Conservation (phyloP, 139 green algal genomes). For the Eudorina sp. region DNA sequence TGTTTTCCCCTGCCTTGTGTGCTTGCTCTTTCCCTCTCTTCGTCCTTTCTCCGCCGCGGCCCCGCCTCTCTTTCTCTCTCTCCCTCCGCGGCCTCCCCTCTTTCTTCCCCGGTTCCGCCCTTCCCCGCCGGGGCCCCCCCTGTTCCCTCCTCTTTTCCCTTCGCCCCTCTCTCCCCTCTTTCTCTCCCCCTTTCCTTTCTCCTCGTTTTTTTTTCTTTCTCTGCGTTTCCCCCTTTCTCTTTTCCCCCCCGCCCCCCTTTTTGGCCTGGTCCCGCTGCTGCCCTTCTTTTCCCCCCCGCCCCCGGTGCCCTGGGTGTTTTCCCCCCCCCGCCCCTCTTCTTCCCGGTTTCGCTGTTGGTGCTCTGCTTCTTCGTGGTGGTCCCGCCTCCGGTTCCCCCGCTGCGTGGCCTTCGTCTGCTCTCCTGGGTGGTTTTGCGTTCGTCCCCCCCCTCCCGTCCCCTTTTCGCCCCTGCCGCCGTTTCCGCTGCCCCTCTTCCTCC, state of each 20-base stretch:
- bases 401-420: background rate
- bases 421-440: slow-evolving; percentile 2
- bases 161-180: background rate
- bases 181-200: background rate
- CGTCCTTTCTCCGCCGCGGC: too few species aligned
- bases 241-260: background rate
- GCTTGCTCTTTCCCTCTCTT: too few species aligned
- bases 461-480: background rate
- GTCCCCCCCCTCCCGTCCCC: background rate
- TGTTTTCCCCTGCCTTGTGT: too few species aligned
- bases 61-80: too few species aligned
- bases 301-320: background rate
- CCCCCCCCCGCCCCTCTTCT: background rate
- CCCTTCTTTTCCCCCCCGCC: background rate
- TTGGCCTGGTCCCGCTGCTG: background rate
- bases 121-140: too few species aligned
- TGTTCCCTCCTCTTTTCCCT: too few species aligned
- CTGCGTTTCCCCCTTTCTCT: background rate
- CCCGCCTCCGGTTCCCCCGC: background rate
- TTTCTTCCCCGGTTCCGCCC: too few species aligned
- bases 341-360: slow-evolving; percentile 1
- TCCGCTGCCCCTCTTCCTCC: background rate
- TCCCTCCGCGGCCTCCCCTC: too few species aligned
- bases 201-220: background rate
- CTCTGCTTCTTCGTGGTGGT: background rate